Base-by-base conservation (phyloP, 768 basidiomycete genomes). In the Leccinum barrowsii region DNA sequence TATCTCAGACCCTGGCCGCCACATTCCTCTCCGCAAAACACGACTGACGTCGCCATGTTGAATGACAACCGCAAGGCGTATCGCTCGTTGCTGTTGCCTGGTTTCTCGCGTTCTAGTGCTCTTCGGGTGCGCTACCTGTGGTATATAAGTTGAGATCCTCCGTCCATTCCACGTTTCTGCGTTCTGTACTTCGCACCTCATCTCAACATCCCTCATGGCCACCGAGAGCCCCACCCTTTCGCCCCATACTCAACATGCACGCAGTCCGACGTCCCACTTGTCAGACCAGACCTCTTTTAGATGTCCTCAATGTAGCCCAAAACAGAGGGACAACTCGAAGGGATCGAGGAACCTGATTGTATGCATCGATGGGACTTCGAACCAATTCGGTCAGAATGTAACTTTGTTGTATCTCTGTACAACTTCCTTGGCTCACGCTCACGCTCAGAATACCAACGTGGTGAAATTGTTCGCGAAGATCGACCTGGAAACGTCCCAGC, bases 271-370 rank as follows among this genome's bases (percentile, higher is more conserved):
- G 1, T 22, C 13, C 34, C 7, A 15, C 8, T 42, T 61, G 7
- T 54, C 56, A 21, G 10, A 28, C 7, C 53, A 30, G 11, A 26
- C 55, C 19, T 35, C 48, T 11, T 11, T 53, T 7, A 60, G 53
- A 47, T 67, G 66, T 32, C 46, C 34, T 21, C 63, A 61, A 42
- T 63, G 63, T 59, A 65, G 55, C 21, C 1, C 22, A 49, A 42
- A 55, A 42, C 61, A 35, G 4, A 66, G 50, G 10, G 59, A 37
- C n/a, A 47, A 50, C 30, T 7, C 21, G 46, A 47, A 22, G 19
- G 21, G 13, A 22, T 24, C 40, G 52, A 63, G 67, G 57, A 69
- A 69, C 56, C 57, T 70, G 49, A 24, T 48, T 48, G 47, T 48
- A 26, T 48, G 47, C 47, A 48, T 48, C 24, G 47, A 48, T 17